Evolutionary conservation across 257 asterid species (phyloP), one percentile per base, ranked within the genome.

Genomic region (Prunella vulgaris): DNA sequence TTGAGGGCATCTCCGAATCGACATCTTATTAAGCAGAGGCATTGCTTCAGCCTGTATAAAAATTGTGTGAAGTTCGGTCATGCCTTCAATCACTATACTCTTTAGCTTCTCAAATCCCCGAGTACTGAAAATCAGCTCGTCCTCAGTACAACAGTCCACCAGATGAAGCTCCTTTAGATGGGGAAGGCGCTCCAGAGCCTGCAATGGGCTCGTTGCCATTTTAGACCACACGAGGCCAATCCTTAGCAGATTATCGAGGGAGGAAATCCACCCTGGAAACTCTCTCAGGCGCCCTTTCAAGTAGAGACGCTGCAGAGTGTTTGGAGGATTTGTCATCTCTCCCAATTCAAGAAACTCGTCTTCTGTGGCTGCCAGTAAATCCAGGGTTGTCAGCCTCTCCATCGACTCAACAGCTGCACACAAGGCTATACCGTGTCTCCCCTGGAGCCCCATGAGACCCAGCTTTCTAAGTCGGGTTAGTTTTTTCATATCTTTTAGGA

Each of bases 381-480:
- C 68, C 7, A 83, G 74, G 33, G 69, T 66, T 25, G 10, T 72
- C 44, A 85, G 78, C 44, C 35, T 21, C 56, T n/a, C 17, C 81
- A 85, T 74, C 25, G 18, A 10, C 10, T 69, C 46, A 8, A 85
- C 60, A 10, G 87, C 72, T 25, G 40, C 64, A 17, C 74, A 69
- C 54, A 85, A 21, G 27, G 60, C 64, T 25, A 37, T 17, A 22
- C 77, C 73, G 46, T 83, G 77, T 54, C 64, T 76, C 59, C 17
- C 25, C 61, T 7, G 72, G 51, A 85, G 73, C 33, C 76, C 74
- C 0, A 52, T 52, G 5, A 85, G 75, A 25, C 83, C 88, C 0
- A 85, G 68, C 72, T 82, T 80, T 60, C 77, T 68, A 8, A 85
- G 80, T 25, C 70, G 76, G 18, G 64, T 75, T 72, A 85, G 30